Evolutionary conservation across 306 rosid species (phyloP).

Genomic region (Glycine latifolia): DNA sequence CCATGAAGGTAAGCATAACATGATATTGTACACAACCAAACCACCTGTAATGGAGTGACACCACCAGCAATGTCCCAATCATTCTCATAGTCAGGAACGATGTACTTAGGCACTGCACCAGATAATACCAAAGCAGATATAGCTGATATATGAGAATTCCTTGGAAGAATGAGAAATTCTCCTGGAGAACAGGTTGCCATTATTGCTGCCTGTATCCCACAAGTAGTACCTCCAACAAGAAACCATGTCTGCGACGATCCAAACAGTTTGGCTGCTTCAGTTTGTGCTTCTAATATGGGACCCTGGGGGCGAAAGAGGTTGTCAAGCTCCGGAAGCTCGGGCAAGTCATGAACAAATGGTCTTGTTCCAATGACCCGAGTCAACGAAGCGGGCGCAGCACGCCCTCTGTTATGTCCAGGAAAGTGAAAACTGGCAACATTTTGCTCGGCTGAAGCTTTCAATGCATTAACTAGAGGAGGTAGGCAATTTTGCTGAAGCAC

Average conservation of each 20-base stretch:
- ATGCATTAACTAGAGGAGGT: slow-evolving; percentile 75
- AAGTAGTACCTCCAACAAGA: slow-evolving; percentile 93
- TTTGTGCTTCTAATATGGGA: slow-evolving; percentile 85
- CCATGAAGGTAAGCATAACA: not conserved
- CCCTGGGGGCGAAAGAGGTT: slow-evolving; percentile 77
- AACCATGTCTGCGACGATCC: slow-evolving; percentile 89
- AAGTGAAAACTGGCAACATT: slow-evolving; percentile 79
- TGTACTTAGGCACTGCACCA: slow-evolving; percentile 84
- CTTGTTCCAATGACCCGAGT: slow-evolving; percentile 68
- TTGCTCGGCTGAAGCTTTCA: slow-evolving; percentile 74
- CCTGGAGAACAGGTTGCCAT: slow-evolving; percentile 89
- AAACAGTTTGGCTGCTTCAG: slow-evolving; percentile 77
- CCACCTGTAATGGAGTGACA: slow-evolving; percentile 70
- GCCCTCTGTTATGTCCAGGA: slow-evolving; percentile 95
- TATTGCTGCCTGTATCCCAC: slow-evolving; percentile 88
- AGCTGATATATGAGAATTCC: slow-evolving; percentile 84
- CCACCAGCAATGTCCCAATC: slow-evolving; percentile 81
- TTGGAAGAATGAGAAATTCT: slow-evolving; percentile 73
- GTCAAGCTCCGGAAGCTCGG: slow-evolving; percentile 83
- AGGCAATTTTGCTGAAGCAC: too few species aligned
- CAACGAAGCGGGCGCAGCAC: slow-evolving; percentile 77
- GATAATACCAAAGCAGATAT: slow-evolving; percentile 79
- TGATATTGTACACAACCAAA: slow-evolving; percentile 39
- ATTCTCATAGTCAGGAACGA: slow-evolving; percentile 71
- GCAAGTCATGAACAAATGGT: slow-evolving; percentile 77